Evolutionary conservation across 345 rosid genomes (phyloP).

Genomic region (Populus davidiana): DNA sequence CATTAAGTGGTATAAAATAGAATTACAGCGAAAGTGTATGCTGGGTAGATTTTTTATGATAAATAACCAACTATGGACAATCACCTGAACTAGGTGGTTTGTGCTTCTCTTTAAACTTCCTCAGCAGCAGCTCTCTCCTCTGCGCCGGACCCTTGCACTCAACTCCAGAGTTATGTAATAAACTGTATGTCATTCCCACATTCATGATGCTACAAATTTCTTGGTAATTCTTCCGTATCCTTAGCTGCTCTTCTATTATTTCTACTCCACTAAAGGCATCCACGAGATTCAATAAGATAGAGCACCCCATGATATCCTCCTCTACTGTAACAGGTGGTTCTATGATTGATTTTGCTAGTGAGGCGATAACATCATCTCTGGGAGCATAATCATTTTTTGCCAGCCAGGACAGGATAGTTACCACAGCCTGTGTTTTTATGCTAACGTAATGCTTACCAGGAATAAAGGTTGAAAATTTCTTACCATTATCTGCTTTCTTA

Average conservation of each 20-base stretch:
- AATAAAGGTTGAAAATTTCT: conserved; percentile 45
- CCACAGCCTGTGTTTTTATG: conserved; percentile 53
- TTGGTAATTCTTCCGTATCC: conserved; percentile 62
- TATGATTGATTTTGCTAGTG: conserved; percentile 72
- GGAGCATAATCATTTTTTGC: conserved; percentile 85
- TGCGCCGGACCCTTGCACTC: conserved; percentile 69
- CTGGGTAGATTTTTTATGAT: background rate
- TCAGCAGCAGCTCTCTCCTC: conserved; percentile 69
- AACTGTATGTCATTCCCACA: conserved; percentile 82
- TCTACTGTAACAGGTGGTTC: conserved; percentile 83
- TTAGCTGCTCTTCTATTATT: conserved; percentile 88
- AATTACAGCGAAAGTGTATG: background rate
- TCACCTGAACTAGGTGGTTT: conserved; percentile 63
- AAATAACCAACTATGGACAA: conserved; percentile 14
- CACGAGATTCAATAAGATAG: conserved; percentile 77
- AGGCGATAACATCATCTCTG: conserved; percentile 68
- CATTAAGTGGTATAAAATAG: background rate
- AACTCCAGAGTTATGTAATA: conserved; percentile 71
- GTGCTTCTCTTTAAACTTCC: conserved; percentile 67
- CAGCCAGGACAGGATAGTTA: conserved; percentile 79
- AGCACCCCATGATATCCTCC: conserved; percentile 85
- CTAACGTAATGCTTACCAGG: conserved; percentile 66
- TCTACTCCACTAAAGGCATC: conserved; percentile 88
- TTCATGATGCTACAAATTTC: conserved; percentile 90
- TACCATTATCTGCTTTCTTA: conserved; percentile 41